Conservation (phyloP, 2,329 filamentous ascomycete species). For the Cordyceps fumosorosea region DNA sequence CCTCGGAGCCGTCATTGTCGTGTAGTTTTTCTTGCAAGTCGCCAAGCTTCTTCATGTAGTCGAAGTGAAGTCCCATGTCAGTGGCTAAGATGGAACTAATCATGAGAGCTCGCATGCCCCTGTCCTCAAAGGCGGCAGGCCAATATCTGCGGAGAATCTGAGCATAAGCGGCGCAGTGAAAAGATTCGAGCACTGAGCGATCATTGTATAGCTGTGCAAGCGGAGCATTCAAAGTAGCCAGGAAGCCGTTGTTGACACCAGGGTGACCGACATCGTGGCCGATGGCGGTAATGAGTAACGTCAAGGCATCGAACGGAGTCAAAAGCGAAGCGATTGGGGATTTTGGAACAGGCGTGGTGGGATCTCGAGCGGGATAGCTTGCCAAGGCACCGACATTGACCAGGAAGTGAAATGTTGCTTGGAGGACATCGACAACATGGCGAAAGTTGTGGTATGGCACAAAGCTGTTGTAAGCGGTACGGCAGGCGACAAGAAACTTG, state of each 20-base stretch:
- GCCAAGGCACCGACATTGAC: constrained; percentile 71
- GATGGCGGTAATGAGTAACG: constrained; percentile 88
- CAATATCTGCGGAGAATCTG: constrained; percentile 91
- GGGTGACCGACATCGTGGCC: constrained; percentile 97
- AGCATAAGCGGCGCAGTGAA: constrained; percentile 94
- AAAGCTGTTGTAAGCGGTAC: constrained; percentile 91
- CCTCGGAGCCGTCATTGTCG: constrained; percentile 57
- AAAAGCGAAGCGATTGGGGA: constrained; percentile 69
- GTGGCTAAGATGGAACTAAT: constrained; percentile 97
- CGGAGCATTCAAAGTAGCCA: constrained; percentile 85
- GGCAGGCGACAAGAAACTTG: constrained; percentile 79
- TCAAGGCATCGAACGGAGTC: constrained; percentile 81
- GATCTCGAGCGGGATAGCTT: constrained; percentile 45
- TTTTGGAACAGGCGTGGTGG: constrained; percentile 29
- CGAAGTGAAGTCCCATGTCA: constrained; percentile 95
- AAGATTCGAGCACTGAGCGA: constrained; percentile 91
- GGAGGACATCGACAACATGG: constrained; percentile 91
- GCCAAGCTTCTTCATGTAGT: constrained; percentile 88
- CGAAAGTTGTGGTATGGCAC: constrained; percentile 98
- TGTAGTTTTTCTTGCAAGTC: constrained; percentile 72
- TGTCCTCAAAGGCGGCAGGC: constrained; percentile 73
- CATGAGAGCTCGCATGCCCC: constrained; percentile 79
- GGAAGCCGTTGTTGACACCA: constrained; percentile 95
- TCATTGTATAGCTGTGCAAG: constrained; percentile 96
- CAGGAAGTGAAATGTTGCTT: constrained; percentile 87